These are phyloP conservation scores for Nakazawaea pomicola DNA, from an alignment of 805 yeast genomes.

Conservation along the genomic window DNA sequence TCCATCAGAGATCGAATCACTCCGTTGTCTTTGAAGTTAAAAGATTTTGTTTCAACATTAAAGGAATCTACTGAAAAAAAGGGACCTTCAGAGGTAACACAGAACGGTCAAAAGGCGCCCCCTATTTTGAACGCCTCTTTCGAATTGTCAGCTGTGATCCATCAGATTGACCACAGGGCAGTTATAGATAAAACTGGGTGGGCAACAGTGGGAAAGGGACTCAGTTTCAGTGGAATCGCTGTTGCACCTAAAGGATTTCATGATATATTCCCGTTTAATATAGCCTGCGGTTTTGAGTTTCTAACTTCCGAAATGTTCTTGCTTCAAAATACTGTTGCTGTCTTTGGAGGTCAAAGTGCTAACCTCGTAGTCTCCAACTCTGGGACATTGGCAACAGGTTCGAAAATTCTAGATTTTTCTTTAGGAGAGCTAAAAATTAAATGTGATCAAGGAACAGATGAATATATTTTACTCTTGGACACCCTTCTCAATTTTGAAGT, in stretches of 20 bases:
- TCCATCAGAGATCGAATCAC: slow-evolving; percentile 4
- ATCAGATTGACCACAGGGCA: slow-evolving; percentile 17
- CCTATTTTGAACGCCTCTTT: slow-evolving; percentile 16
- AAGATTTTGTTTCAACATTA: slow-evolving; percentile 1
- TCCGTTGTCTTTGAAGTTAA: slow-evolving; percentile 6
- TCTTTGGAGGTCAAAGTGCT: slow-evolving; percentile 10
- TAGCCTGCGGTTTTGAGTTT: slow-evolving; percentile 13
- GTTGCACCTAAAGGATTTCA: slow-evolving; percentile 16
- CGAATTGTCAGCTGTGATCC: slow-evolving; percentile 17
- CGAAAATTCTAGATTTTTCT: slow-evolving; percentile 17
- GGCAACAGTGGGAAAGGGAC: slow-evolving; percentile 17
- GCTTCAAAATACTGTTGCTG: slow-evolving; percentile 8
- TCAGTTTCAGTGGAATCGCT: slow-evolving; percentile 13
- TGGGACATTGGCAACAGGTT: slow-evolving; percentile 20
- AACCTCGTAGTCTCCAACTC: slow-evolving; percentile 7
- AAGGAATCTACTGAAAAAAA: too few species aligned
- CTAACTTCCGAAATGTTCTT: slow-evolving; percentile 13
- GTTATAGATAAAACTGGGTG: slow-evolving; percentile 19
- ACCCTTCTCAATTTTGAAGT: slow-evolving; percentile 20
- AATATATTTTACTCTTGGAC: slow-evolving; percentile 18
- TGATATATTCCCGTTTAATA: slow-evolving; percentile 19
- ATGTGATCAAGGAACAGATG: slow-evolving; percentile 19
- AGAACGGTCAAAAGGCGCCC: too few species aligned
- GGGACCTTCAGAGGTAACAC: too few species aligned
- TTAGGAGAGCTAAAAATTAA: slow-evolving; percentile 15